Evolutionary conservation across 768 basidiomycete genomes (phyloP).

Genomic region (Lactifluus piperatus): DNA sequence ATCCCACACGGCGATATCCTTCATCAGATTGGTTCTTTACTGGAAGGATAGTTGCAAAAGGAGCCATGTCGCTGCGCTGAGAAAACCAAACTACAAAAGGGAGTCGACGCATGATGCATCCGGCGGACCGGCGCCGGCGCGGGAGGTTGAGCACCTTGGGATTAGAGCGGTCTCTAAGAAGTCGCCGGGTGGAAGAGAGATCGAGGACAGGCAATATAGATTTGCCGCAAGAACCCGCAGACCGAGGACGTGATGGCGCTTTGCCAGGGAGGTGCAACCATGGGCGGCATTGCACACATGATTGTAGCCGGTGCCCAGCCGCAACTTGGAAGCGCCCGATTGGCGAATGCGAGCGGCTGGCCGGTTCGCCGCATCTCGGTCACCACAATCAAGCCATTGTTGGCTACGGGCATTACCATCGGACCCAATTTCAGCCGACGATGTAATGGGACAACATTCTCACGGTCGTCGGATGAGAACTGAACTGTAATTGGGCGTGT

Average conservation of each 20-base stretch:
- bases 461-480: too few species aligned
- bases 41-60: slow-evolving; percentile 41
- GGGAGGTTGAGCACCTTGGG: slow-evolving; percentile 4
- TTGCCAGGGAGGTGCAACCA: background rate
- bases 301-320: too few species aligned
- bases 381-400: too few species aligned
- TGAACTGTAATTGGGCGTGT: too few species aligned
- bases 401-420: too few species aligned
- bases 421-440: too few species aligned
- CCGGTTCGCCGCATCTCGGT: too few species aligned
- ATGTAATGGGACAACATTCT: too few species aligned
- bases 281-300: too few species aligned
- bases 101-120: too few species aligned
- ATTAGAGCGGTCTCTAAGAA: background rate
- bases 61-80: slow-evolving; percentile 51
- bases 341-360: too few species aligned
- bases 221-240: background rate
- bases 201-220: background rate
- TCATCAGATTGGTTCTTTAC: slow-evolving; percentile 44
- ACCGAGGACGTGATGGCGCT: slow-evolving; percentile 1
- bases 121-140: background rate
- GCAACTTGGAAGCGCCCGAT: too few species aligned
- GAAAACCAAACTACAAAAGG: slow-evolving; percentile 34
- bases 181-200: background rate
- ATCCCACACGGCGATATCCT: slow-evolving; percentile 54